Evolutionary conservation across 2,329 filamentous ascomycete genomes (phyloP), one percentile per base, ranked within the genome.

Genomic region (Scedosporium apiospermum): DNA sequence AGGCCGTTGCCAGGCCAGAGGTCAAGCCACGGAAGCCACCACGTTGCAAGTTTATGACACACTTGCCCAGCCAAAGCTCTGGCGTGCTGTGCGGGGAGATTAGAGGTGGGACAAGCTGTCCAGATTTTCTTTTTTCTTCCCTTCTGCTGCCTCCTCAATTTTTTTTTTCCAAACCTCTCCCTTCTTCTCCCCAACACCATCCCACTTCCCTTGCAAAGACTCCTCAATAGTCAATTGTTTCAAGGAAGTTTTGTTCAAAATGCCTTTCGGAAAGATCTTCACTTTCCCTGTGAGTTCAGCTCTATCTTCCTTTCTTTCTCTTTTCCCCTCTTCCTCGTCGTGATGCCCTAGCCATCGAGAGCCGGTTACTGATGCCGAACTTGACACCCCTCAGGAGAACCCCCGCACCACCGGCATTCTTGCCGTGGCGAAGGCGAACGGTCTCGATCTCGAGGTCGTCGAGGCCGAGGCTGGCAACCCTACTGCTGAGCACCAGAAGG

Each of bases 191-290:
- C 60, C 57, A 65, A 67, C 67, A 68, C 59, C 67, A 66, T 65
- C 66, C 67, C 64, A 65, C 65, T 68, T 66, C 63, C 62, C 65
- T 63, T 62, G 57, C 55, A 58, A 38, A 53, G 46, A 61, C 63
- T 58, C 57, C n/a, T 62, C 61, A 57, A 65, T 60, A 64, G 51
- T 55, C 51, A 55, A 60, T 49, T 60, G 30, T 49, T 34, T n/a
- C 12, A 49, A 60, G 38, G 42, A 60, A 55, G 51, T 27, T 27
- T 18, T 27, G 18, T 27, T 57, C 82, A 91, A 85, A 78, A 96
- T 96, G 89, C 84, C 90, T 76, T 98, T 99, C 86, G 95, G 95
- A 82, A 99, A 96, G 84, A 87, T 99, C 75, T 98, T 95, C 87
- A 90, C 89, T 76, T 86, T 85, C 78, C 76, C 85, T 81, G 93